Base-by-base conservation (phyloP, 352 stramenopile genomes). In the Globisporangium paroecandrum region DNA sequence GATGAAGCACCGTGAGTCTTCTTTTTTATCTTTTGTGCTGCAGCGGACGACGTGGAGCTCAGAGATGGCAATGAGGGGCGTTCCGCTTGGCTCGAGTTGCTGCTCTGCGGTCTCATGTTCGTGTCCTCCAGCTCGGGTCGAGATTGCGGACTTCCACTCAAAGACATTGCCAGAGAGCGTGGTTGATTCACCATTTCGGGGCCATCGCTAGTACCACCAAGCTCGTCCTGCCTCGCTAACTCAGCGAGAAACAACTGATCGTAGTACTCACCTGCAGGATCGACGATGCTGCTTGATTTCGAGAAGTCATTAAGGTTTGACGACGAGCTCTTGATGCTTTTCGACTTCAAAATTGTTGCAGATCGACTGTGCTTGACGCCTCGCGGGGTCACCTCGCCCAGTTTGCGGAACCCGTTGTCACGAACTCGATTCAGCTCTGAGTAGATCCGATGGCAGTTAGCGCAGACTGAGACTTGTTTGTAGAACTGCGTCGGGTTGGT, bases 371-470 rank as follows among this genome's bases (percentile, higher is more conserved):
- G 49, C 13, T 58, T 68, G 18, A 67, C n/a, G 1, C 51, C 36
- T 38, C 57, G 43, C 49, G 64, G 56, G 4, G 57, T 61, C 32
- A 4, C 32, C 0, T 59, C 46, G 1, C 24, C 46, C 4, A 5
- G 25, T 34, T 60, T 58, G 24, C 41, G 75, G 62, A 95, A 95
- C 0, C 76, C 79, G 18, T 66, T 66, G 25, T 90, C 81, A 0
- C 87, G 77, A 18, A 81, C 46, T 63, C 66, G 71, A 43, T 86
- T 80, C 51, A 93, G 69, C 46, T 87, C 73, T 0, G 74, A 77
- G 59, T 93, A 95, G 27, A 93, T 73, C 41, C 72, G 76, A 68
- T 91, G 81, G 65, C 87, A 95, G 61, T 95, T 93, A 20, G 69
- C 43, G 34, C 87, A 95, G 10, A 95, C 83, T 0, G 64, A 47